Conservation (phyloP, 345 rosid genomes). For the Camelina neglecta region DNA sequence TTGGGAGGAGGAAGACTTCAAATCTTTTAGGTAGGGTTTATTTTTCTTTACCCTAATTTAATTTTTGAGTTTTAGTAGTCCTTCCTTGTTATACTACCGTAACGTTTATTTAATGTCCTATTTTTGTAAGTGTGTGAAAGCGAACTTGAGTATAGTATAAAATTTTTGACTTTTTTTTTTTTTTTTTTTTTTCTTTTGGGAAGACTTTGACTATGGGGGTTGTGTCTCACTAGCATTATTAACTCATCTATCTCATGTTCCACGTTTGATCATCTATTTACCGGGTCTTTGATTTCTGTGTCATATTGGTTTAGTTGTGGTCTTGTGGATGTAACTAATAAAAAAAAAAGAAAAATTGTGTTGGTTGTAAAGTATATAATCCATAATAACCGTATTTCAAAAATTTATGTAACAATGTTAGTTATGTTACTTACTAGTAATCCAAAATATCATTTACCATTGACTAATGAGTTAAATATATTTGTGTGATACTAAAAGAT, state of each 20-base stretch:
- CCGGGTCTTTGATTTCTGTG: background rate
- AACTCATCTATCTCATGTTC: background rate
- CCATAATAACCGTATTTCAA: too few relatives aligned
- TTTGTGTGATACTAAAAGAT: too few relatives aligned
- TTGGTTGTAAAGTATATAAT: too few relatives aligned
- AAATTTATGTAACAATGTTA: too few relatives aligned
- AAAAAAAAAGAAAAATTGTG: too few relatives aligned
- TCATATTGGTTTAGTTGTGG: too few relatives aligned
- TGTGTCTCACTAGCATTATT: background rate
- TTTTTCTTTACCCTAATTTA: conserved; percentile 19
- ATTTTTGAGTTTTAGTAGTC: background rate
- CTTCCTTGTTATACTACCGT: background rate
- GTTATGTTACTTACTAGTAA: too few relatives aligned
- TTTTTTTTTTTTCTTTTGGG: background rate
- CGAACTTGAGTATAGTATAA: too few relatives aligned
- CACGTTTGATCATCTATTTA: background rate
- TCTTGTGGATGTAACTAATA: too few relatives aligned
- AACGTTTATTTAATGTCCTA: conserved; percentile 9
- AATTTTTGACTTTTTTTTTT: background rate
- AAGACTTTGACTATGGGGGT: background rate
- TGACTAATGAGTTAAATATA: too few relatives aligned
- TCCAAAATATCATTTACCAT: too few relatives aligned
- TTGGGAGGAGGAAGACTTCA: background rate
- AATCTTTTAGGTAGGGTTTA: conserved; percentile 28
- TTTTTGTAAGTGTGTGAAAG: background rate